Evolutionary conservation across 352 stramenopile species (phyloP), one percentile per base, ranked within the genome.

Genomic region (Pythium phragmiticola): DNA sequence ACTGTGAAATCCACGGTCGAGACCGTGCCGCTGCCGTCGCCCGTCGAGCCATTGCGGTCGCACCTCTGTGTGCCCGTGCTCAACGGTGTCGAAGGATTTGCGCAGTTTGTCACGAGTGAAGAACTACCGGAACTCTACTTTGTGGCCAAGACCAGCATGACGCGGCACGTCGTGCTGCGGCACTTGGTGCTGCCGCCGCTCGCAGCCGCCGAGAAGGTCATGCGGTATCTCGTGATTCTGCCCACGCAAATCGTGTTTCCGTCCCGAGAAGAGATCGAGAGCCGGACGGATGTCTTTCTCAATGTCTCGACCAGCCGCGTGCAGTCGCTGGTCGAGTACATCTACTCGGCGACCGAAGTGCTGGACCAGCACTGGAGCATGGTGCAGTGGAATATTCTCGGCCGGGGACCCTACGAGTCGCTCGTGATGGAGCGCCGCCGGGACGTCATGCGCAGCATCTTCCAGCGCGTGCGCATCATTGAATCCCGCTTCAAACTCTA

Each of bases 341-440:
- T 94, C 45, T 94, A 94, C 69, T 94, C 85, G 41, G 85, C 85
- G 17, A 94, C 83, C 2, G 83, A 92, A 49, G 82, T 91, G 33
- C 62, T 94, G 56, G 85, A 94, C 63, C 81, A 92, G 66, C 83
- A 92, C 50, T 82, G 85, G 73, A 90, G 82, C 41, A 94, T 92
- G 83, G 83, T 92, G 17, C 85, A 94, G 70, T 94, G 85, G 85
- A 94, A 94, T 42, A 92, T 94, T 51, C 58, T 94, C 2, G 85
- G 85, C 4, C 68, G 85, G 51, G 85, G 85, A 3, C 83, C 83
- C 7, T 94, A 94, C 68, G 83, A 89, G 65, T 90, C 82, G 37
- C 71, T 94, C n/a, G 79, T 78, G 37, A 63, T 60, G 6, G 73
- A 83, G 2, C 73, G 83, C 26, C 78, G 83, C 6, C 67, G 56